Conservation (phyloP, 169 alveolate species). For the Babesia bigemina region DNA sequence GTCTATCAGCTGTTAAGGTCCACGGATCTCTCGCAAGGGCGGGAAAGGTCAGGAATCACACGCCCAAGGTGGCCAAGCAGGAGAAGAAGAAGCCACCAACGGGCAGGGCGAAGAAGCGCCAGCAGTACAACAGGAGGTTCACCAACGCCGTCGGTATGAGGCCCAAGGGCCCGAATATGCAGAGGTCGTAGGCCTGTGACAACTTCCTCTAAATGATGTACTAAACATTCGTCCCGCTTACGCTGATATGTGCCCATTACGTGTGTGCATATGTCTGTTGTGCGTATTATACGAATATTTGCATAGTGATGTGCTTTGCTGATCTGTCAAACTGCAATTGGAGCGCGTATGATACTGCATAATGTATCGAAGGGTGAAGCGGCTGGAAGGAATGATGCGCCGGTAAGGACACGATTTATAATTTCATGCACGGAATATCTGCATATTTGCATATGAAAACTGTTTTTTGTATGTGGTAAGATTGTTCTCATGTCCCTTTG, state of each 20-base stretch:
- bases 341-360: too few relatives aligned
- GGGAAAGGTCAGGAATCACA: constrained; percentile 98
- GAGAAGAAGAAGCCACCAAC: constrained; percentile 93
- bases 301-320: too few relatives aligned
- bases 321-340: too few relatives aligned
- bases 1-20: constrained; percentile 80
- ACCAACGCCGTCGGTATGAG: constrained; percentile 84
- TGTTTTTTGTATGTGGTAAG: too few relatives aligned
- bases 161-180: constrained; percentile 84
- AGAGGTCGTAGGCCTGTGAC: constrained; percentile 11
- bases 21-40: constrained; percentile 99
- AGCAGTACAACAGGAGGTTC: constrained; percentile 94
- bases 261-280: too few relatives aligned
- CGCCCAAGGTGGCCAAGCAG: constrained; percentile 95
- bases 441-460: too few relatives aligned
- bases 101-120: constrained; percentile 98
- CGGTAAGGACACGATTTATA: too few relatives aligned
- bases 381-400: too few relatives aligned
- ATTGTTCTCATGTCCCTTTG: too few relatives aligned
- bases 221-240: background rate
- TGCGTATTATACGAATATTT: too few relatives aligned
- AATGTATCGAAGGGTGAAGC: too few relatives aligned
- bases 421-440: too few relatives aligned
- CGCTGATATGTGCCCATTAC: background rate
- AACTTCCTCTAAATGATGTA: constrained; percentile 11